Evolutionary conservation across 371 early-diverging fungal genomes (phyloP), one percentile per base, ranked within the genome.

Genomic region (Batrachochytrium dendrobatidis): DNA sequence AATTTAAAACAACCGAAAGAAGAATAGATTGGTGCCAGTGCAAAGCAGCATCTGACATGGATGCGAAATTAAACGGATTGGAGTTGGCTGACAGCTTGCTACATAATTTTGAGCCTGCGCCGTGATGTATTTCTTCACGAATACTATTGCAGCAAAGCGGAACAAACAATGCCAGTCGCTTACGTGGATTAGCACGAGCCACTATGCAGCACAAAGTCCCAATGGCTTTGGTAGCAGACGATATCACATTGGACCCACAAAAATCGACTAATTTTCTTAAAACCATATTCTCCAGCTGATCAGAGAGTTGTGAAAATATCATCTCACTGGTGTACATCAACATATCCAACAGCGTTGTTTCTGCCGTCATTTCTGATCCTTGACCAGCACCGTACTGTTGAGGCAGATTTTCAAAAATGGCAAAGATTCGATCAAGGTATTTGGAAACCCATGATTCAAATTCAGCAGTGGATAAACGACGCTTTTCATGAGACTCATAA

Each of bases 401-500:
- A 17, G 91, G 89, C 30, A 88, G 71, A 63, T 89, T 89, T 60
- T 89, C 89, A 68, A 90, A 82, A 59, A 92, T 77, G 15, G 76
- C 75, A 56, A 90, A 89, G 0, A 87, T 76, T 12, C 90, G 74
- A n/a, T 86, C 82, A 66, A 90, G 68, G 56, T 86, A 91, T 63
- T 86, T 83, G 43, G 85, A 78, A n/a, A 90, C 66, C 91, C 91
- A 94, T 31, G 86, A 84, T 56, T 91, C 92, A 69, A 92, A 91
- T 53, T 81, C 84, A 0, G 80, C 85, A 0, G 94, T 92, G 32
- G 80, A 65, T 33, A 76, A 62, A n/a, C 81, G 75, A 67, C 84
- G 84, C 65, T 86, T 87, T 64, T 80, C 73, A 32, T 73, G 71
- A 30, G 71, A 72, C 2, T 72, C 61, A 58, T 68, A 74, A 17